Conservation (phyloP, 257 asterid genomes). For the Salvia miltiorrhiza region DNA sequence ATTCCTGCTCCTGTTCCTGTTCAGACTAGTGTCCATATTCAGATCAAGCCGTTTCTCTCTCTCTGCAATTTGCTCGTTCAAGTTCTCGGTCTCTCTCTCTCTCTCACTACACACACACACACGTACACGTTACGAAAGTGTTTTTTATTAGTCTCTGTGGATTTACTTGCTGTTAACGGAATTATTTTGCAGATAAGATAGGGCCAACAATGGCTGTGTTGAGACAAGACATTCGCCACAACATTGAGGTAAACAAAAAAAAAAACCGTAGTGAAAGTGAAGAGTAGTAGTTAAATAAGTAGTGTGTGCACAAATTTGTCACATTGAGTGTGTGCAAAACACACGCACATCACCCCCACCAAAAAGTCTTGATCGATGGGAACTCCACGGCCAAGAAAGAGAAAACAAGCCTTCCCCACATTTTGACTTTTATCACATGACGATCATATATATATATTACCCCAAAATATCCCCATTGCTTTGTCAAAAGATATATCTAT, state of each 20-base stretch:
- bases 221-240: slow-evolving; percentile 78
- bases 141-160: neutral
- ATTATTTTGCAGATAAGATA: slow-evolving; percentile 72
- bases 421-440: slow-evolving; percentile 25
- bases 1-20: neutral
- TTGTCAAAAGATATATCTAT: slow-evolving; percentile 11
- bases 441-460: neutral
- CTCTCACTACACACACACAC: slow-evolving; percentile 3
- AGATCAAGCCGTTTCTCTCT: slow-evolving; percentile 74
- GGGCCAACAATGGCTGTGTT: slow-evolving; percentile 96
- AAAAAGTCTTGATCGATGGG: too few relatives aligned
- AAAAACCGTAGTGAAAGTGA: too few relatives aligned
- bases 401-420: slow-evolving; percentile 8
- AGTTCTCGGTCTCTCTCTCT: slow-evolving; percentile 70
- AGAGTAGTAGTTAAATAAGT: neutral
- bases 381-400: neutral
- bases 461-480: neutral
- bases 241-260: slow-evolving; percentile 52
- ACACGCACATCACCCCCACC: slow-evolving; percentile 50
- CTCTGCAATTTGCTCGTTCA: slow-evolving; percentile 60
- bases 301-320: slow-evolving; percentile 18
- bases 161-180: neutral
- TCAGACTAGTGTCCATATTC: slow-evolving; percentile 27
- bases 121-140: neutral
- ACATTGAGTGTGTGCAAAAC: slow-evolving; percentile 38